Conservation (phyloP, 768 basidiomycete genomes). For the Hericium rajendrae region DNA sequence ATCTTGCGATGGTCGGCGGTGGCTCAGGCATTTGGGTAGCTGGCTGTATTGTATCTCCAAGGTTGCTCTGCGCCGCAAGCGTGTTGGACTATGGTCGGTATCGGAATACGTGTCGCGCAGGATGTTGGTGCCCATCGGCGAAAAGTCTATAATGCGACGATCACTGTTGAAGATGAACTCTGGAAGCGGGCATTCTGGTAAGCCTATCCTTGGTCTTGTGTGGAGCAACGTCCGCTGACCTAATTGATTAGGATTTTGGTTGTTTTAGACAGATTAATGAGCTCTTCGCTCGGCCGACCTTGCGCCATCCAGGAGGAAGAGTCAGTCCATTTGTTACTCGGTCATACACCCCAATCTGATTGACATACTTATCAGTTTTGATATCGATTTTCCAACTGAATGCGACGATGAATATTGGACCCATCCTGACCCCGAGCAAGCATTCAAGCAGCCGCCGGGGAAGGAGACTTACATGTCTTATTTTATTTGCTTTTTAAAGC, state of each 20-base stretch:
- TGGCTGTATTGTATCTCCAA: conserved; percentile 29
- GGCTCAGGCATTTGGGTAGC: conserved; percentile 20
- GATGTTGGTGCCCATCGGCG: conserved; percentile 68
- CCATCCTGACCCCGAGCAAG: conserved; percentile 7
- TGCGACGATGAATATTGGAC: conserved; percentile 16
- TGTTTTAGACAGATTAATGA: conserved; percentile 35
- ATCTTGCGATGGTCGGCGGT: conserved; percentile 15
- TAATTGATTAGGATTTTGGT: conserved; percentile 35
- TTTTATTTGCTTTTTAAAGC: conserved; percentile 46
- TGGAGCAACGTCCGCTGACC: not conserved
- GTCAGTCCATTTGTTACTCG: conserved; percentile 26
- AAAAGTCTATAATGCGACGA: conserved; percentile 27
- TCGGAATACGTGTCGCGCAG: conserved; percentile 63
- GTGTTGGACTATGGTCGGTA: conserved; percentile 47
- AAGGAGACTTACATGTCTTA: conserved; percentile 45
- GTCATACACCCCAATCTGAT: not conserved
- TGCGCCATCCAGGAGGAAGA: conserved; percentile 70
- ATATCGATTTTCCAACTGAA: conserved; percentile 11
- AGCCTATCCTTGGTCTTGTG: not conserved
- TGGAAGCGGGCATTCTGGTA: conserved; percentile 68
- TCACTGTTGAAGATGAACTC: conserved; percentile 53
- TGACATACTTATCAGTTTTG: conserved; percentile 17
- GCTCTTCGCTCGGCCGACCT: conserved; percentile 53
- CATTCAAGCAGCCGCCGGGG: conserved; percentile 55
- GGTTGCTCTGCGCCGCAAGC: conserved; percentile 39